Evolutionary conservation across 78 protist species (phyloP).

Genomic region (Paratrimastix pyriformis): DNA sequence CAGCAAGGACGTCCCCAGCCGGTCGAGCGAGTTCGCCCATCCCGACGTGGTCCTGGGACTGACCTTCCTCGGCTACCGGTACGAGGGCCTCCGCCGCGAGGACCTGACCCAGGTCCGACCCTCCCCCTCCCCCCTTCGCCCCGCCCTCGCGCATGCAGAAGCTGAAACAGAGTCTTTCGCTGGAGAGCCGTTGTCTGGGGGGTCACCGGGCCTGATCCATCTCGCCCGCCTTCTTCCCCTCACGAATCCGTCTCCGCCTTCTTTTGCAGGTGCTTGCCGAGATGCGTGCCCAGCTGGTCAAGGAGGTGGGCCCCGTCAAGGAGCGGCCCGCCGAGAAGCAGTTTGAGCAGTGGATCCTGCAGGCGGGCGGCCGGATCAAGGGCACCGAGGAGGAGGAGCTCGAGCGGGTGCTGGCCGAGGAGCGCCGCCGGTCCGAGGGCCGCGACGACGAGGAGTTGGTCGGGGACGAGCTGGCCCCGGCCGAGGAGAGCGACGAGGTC

Average conservation of each 20-base stretch:
- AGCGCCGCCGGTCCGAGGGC: too few relatives aligned
- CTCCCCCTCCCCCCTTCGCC: neutral
- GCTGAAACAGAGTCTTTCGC: neutral
- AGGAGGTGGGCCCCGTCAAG: constrained; percentile 12
- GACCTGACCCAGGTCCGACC: neutral
- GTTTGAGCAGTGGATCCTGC: neutral
- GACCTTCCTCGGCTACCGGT: constrained; percentile 38
- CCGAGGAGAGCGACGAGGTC: too few relatives aligned
- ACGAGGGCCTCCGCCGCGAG: constrained; percentile 40
- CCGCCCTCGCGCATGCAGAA: neutral
- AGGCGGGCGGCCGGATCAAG: neutral
- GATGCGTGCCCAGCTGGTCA: neutral
- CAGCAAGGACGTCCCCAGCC: constrained; percentile 45
- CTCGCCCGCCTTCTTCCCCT: too few relatives aligned
- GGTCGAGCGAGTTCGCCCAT: constrained; percentile 42
- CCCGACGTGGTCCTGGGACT: constrained; percentile 43
- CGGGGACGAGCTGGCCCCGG: neutral
- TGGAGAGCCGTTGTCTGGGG: too few relatives aligned
- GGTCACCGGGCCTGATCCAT: too few relatives aligned
- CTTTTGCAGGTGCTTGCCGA: neutral
- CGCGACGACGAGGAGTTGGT: neutral
- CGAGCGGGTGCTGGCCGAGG: too few relatives aligned
- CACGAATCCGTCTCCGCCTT: too few relatives aligned
- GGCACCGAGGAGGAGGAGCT: neutral
- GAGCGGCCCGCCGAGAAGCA: neutral